Conservation (phyloP, 2,329 filamentous ascomycete genomes). For the Penicillium sp. region DNA sequence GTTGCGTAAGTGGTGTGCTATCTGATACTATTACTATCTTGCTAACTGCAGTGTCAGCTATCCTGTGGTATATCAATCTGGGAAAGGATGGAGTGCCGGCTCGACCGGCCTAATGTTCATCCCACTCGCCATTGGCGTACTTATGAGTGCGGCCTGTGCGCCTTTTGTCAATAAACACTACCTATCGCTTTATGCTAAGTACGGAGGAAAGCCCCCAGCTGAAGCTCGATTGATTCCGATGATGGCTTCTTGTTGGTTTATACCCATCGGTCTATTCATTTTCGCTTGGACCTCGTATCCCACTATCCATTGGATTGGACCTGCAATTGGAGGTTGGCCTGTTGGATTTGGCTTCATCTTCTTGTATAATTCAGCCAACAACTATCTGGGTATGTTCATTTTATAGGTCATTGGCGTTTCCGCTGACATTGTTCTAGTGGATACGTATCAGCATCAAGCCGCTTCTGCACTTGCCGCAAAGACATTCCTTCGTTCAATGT, state of each 20-base stretch:
- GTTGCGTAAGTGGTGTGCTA: constrained; percentile 37
- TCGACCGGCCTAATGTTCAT: constrained; percentile 84
- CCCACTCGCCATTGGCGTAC: constrained; percentile 66
- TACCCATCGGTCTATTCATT: constrained; percentile 58
- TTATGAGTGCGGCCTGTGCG: constrained; percentile 57
- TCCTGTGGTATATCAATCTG: constrained; percentile 62
- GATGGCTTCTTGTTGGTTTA: constrained; percentile 68
- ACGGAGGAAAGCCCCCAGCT: constrained; percentile 65
- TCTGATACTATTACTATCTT: not conserved
- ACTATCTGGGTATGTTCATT: constrained; percentile 49
- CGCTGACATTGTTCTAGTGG: constrained; percentile 36
- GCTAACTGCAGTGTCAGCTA: constrained; percentile 23
- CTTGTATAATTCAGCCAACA: constrained; percentile 69
- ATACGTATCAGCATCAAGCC: constrained; percentile 63
- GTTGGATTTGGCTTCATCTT: constrained; percentile 78
- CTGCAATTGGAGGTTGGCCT: constrained; percentile 60
- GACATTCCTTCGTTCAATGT: constrained; percentile 69
- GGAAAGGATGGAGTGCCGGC: constrained; percentile 70
- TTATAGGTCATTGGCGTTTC: not conserved
- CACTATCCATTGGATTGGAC: constrained; percentile 60
- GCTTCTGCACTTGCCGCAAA: constrained; percentile 74
- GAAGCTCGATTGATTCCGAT: constrained; percentile 74
- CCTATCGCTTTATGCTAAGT: constrained; percentile 52
- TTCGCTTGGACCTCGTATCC: constrained; percentile 63
- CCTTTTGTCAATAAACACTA: constrained; percentile 77